Base-by-base conservation (phyloP, 2,329 filamentous ascomycete species). In the Blumeria graminis region DNA sequence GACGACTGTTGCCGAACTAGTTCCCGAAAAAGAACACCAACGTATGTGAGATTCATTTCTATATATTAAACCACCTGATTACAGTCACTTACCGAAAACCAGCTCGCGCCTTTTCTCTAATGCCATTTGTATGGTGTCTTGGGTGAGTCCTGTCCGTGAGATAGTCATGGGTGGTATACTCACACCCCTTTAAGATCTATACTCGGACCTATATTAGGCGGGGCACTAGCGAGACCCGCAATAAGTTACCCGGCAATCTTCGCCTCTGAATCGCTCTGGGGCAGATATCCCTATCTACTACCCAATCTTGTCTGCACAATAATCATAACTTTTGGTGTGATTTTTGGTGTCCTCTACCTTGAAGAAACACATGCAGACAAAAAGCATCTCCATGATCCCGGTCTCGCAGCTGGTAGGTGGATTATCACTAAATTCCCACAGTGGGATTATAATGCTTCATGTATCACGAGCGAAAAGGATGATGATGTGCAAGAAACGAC, bases 51-150 rank as follows among this genome's bases (percentile, higher is more conserved):
- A 13, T 13, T 28, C n/a, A 71, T 9, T 8, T 56, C 35, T n/a
- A 48, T 46, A 58, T 43, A 43, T 33, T 7, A 46, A 46, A 28
- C 28, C 38, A 35, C 14, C 28, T n/a, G 16, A 18, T 54, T 22
- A 39, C 3, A 39, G 36, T 7, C 13, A 14, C 32, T n/a, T 56
- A 57, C 59, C 22, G 4, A 28, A 28, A 28, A 28, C 22, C 4
- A 88, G 84, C 89, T 62, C 86, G 86, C 63, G 92, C 90, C 54
- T 98, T 94, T 70, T 87, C 90, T 11, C 89, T 96, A 62, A 95
- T 98, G 88, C 92, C 92, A 6, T 87, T 94, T 67, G 86, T 96
- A 32, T 98, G 92, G 92, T 95, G 89, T 67, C 76, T 98, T 65
- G 92, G 92, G 74, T 86, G 73, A 70, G 74, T 70, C 18, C 22